These are phyloP conservation scores for Clonostachys chloroleuca DNA, from an alignment of 2,329 filamentous ascomycete species.

Conservation along the genomic window DNA sequence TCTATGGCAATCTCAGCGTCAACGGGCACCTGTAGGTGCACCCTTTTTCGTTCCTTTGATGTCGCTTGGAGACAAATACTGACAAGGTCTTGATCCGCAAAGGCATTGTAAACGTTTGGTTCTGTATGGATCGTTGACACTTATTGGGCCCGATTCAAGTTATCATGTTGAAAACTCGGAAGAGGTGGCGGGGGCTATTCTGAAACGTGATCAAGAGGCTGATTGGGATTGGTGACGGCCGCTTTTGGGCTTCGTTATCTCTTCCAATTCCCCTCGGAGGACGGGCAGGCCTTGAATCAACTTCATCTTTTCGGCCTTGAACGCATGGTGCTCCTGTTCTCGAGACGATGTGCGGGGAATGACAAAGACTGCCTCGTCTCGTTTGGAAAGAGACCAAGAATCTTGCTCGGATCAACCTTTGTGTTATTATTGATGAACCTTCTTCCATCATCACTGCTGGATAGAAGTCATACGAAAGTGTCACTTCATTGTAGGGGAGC, in stretches of 20 bases:
- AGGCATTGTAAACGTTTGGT: constrained; percentile 35
- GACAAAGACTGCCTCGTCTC: too few species aligned
- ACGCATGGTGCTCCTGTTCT: too few species aligned
- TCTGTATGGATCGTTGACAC: constrained; percentile 39
- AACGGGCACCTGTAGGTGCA: constrained; percentile 35
- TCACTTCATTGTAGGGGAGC: too few species aligned
- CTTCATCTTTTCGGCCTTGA: too few species aligned
- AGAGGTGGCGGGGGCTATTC: constrained; percentile 34
- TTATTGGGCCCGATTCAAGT: constrained; percentile 36
- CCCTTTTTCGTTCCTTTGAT: neutral
- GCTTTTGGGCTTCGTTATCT: neutral
- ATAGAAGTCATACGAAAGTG: too few species aligned
- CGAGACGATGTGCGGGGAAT: too few species aligned
- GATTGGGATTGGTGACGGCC: constrained; percentile 27
- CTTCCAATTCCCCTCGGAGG: too few species aligned
- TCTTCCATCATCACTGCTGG: too few species aligned
- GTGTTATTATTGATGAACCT: too few species aligned
- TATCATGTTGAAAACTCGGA: constrained; percentile 37
- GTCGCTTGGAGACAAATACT: neutral
- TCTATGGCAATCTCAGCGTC: constrained; percentile 40
- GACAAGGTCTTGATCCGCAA: neutral
- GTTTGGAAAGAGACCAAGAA: too few species aligned
- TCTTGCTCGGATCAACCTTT: too few species aligned
- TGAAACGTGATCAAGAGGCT: constrained; percentile 32
- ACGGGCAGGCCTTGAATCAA: too few species aligned